phyloP scores from a whole-genome alignment of 768 basidiomycete species.

The Termitomyces heimii region DNA sequence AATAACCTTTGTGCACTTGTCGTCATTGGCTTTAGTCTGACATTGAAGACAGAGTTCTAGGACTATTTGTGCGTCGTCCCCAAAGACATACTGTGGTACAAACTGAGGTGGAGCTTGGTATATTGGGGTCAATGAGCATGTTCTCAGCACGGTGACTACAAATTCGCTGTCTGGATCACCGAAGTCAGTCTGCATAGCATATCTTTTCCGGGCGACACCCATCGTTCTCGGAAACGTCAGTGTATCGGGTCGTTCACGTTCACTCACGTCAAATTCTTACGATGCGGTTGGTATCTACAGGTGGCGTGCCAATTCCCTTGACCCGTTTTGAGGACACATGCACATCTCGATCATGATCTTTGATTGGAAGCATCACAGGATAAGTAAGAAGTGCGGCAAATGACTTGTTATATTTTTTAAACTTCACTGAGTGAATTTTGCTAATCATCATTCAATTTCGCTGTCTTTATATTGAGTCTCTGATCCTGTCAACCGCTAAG shows the following conservation, averaged over 20 bases:
- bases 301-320: constrained; percentile 46
- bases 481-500: too few species aligned
- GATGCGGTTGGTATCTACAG: too few species aligned
- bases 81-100: not conserved
- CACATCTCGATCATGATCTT: constrained; percentile 61
- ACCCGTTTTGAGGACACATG: constrained; percentile 57
- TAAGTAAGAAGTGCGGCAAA: too few species aligned
- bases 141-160: constrained; percentile 61
- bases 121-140: constrained; percentile 56
- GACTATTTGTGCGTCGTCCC: not conserved
- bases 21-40: constrained; percentile 58
- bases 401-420: too few species aligned
- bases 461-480: too few species aligned
- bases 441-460: too few species aligned
- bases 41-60: constrained; percentile 60
- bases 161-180: constrained; percentile 60
- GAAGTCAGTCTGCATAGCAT: not conserved
- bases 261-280: too few species aligned
- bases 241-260: constrained; percentile 61
- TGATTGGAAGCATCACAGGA: too few species aligned
- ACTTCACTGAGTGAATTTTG: too few species aligned
- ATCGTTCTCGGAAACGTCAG: constrained; percentile 81
- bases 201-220: constrained; percentile 17
- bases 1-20: constrained; percentile 61
- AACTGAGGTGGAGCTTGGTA: constrained; percentile 54